Conservation (phyloP, 2,329 filamentous ascomycete species). For the Penicillium nordicum region DNA sequence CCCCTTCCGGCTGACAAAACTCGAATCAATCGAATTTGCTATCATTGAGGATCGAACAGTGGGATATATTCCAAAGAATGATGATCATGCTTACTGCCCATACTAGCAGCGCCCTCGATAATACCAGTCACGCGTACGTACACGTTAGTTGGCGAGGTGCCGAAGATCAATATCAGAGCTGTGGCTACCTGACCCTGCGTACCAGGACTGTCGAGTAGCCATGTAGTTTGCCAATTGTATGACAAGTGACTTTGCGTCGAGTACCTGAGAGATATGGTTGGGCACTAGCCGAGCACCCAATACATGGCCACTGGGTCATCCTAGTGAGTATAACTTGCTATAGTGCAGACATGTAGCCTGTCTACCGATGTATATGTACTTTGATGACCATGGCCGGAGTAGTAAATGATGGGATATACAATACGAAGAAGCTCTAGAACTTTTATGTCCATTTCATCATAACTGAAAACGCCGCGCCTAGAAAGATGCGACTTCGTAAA, state of each 20-base stretch:
- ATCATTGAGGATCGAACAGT: no score
- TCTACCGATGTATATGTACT: background rate
- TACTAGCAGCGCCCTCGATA: background rate
- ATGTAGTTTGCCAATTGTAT: background rate
- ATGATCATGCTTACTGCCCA: background rate
- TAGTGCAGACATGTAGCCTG: background rate
- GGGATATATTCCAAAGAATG: no score
- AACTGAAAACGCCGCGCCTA: constrained; percentile 28
- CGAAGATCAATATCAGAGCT: background rate
- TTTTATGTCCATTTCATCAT: constrained; percentile 37
- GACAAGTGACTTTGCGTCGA: background rate
- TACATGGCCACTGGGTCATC: background rate
- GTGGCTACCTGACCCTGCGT: background rate
- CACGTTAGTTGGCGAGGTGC: no score
- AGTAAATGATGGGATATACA: background rate
- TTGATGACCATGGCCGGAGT: background rate
- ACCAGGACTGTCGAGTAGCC: background rate
- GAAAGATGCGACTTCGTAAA: constrained; percentile 30
- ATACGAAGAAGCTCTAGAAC: constrained; percentile 19
- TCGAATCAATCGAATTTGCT: no score
- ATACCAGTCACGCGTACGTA: no score
- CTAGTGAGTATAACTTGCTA: background rate
- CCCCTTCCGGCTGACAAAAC: no score
- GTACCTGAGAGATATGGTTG: background rate
- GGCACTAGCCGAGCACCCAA: background rate